Percentiles rank a stretch among this genome's conserved stretches.
These are phyloP conservation scores for Medicago lupulina DNA, from an alignment of 306 rosid genomes.

Conservation along the genomic window DNA sequence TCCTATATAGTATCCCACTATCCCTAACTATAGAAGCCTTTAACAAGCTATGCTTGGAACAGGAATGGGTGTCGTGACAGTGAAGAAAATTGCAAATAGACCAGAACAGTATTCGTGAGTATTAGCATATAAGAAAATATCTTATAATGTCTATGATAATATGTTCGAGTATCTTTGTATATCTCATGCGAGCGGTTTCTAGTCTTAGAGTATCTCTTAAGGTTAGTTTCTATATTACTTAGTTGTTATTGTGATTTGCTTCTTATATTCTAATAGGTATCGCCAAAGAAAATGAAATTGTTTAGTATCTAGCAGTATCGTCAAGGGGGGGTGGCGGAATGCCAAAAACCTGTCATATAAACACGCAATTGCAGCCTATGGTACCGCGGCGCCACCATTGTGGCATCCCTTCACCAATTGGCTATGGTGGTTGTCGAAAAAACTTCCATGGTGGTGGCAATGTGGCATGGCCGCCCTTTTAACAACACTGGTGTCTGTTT, in stretches of 20 bases:
- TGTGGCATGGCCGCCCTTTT: neutral
- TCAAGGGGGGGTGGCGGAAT: neutral
- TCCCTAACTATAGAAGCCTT: slow-evolving; percentile 22
- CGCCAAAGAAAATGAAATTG: slow-evolving; percentile 15
- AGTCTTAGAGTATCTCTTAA: neutral
- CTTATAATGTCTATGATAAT: neutral
- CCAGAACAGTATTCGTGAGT: slow-evolving; percentile 1
- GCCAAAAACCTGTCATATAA: neutral
- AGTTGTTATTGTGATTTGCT: neutral
- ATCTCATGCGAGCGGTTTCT: neutral
- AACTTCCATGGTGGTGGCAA: neutral
- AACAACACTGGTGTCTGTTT: neutral
- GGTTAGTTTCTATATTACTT: neutral
- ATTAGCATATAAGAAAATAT: neutral
- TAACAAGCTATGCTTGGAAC: slow-evolving; percentile 30
- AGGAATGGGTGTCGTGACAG: neutral
- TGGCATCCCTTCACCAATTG: neutral
- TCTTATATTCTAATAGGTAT: neutral
- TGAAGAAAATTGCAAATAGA: slow-evolving; percentile 23
- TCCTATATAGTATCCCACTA: slow-evolving; percentile 27
- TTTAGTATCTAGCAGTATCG: neutral
- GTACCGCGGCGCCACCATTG: neutral
- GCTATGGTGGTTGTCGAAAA: neutral
- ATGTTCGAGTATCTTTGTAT: neutral
- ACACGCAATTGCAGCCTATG: neutral